These are phyloP conservation scores for Russula sp. DNA, from an alignment of 768 basidiomycete species.

Conservation along the genomic window DNA sequence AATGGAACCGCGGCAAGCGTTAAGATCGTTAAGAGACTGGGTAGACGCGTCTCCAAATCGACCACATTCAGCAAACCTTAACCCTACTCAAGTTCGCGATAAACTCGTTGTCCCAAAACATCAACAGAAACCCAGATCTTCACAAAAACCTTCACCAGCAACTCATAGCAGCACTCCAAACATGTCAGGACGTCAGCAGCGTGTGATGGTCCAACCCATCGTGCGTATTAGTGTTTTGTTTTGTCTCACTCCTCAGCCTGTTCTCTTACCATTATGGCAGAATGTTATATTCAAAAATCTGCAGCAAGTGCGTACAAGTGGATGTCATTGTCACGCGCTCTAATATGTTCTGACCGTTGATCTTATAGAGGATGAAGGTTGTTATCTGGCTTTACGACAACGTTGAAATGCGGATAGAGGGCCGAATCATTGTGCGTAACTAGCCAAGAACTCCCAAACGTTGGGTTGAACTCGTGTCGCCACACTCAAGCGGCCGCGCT, in stretches of 20 bases:
- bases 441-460: slow-evolving; percentile 25
- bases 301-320: slow-evolving; percentile 52
- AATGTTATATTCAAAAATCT: slow-evolving; percentile 99
- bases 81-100: neutral
- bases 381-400: slow-evolving; percentile 97
- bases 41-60: slow-evolving; percentile 18
- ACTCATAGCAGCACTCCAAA: slow-evolving; percentile 25
- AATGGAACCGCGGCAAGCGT: slow-evolving; percentile 21
- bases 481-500: slow-evolving; percentile 31
- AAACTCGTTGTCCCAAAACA: neutral
- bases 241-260: slow-evolving; percentile 17
- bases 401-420: slow-evolving; percentile 93
- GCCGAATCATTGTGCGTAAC: slow-evolving; percentile 81
- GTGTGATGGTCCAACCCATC: slow-evolving; percentile 99
- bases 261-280: slow-evolving; percentile 33
- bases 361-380: slow-evolving; percentile 65
- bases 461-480: slow-evolving; percentile 35
- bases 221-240: slow-evolving; percentile 41
- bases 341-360: slow-evolving; percentile 13
- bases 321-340: neutral
- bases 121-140: neutral
- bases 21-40: neutral
- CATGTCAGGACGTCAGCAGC: slow-evolving; percentile 91
- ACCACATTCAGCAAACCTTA: slow-evolving; percentile 14
- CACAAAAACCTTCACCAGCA: neutral